Evolutionary conservation across 2,329 filamentous ascomycete species (phyloP).

Genomic region (Fusarium begoniae): DNA sequence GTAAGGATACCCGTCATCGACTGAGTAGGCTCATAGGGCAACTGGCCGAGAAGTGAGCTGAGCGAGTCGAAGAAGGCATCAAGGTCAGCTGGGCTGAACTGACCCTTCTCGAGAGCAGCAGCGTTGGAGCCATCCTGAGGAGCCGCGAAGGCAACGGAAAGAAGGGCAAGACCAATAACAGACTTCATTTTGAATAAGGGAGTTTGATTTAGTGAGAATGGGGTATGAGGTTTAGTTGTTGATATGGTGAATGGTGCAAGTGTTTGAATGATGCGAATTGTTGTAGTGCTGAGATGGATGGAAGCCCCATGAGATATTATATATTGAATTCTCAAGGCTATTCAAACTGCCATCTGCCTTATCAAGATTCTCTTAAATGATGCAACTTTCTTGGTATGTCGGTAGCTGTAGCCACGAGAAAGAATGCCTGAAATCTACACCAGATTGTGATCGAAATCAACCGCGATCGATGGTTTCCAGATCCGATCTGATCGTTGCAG

Average conservation of each 20-base stretch:
- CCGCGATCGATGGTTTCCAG: not conserved
- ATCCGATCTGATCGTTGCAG: not conserved
- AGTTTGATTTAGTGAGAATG: not conserved
- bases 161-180: not conserved
- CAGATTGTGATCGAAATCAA: not conserved
- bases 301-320: not conserved
- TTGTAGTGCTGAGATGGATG: not conserved
- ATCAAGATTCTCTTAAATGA: accelerated
- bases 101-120: not conserved
- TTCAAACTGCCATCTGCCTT: accelerated
- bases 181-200: not conserved
- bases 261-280: not conserved
- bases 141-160: not conserved
- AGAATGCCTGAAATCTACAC: not conserved
- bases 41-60: not conserved
- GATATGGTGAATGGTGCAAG: not conserved
- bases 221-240: not conserved
- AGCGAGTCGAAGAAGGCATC: not conserved
- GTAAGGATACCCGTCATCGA: not conserved
- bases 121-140: not conserved
- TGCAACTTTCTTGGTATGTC: not conserved
- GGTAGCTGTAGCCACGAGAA: not conserved
- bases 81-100: not conserved
- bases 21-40: not conserved
- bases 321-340: not conserved